A percentile compares a stretch with the other conserved stretches of the same genome.
phyloP scores from a whole-genome alignment of 352 stramenopile species.

The Pythium folliculosum region DNA sequence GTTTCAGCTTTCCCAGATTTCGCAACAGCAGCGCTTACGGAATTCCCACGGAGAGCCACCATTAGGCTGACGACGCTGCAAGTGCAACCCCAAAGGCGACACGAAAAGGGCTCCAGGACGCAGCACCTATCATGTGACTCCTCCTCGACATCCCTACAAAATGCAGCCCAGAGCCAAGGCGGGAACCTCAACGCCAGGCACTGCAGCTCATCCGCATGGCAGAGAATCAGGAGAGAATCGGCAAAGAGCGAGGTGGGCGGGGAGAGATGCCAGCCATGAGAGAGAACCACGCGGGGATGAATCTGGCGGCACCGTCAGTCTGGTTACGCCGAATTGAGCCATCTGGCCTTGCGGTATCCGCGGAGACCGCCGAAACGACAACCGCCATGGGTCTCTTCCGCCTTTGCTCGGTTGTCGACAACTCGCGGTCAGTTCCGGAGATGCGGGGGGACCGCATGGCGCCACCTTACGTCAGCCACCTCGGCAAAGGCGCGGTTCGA shows the following conservation, averaged over 20 bases:
- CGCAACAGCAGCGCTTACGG: conserved; percentile 3
- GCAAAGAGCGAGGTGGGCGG: conserved; percentile 2
- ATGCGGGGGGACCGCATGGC: conserved; percentile 21
- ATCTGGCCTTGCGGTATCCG: conserved; percentile 9
- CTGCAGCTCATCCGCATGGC: neutral
- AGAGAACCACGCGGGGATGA: neutral
- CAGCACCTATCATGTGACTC: neutral
- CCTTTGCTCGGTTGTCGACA: too few species aligned
- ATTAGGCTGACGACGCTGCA: neutral
- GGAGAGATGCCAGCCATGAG: neutral
- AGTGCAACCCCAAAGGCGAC: neutral
- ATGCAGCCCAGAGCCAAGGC: neutral
- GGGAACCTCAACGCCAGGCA: neutral
- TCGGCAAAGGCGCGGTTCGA: conserved; percentile 2
- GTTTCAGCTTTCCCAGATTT: conserved; percentile 1
- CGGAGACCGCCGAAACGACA: neutral
- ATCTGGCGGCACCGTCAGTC: conserved; percentile 1
- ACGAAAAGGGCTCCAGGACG: neutral
- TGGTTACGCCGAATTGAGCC: conserved; percentile 22
- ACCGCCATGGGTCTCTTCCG: neutral
- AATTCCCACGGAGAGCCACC: neutral
- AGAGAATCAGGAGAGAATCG: conserved; percentile 8
- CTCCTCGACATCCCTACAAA: too few species aligned
- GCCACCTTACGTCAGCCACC: neutral
- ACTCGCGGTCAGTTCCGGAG: conserved; percentile 6